Base-by-base conservation (phyloP, 2,329 filamentous ascomycete genomes). In the Aspergillus japonicus region DNA sequence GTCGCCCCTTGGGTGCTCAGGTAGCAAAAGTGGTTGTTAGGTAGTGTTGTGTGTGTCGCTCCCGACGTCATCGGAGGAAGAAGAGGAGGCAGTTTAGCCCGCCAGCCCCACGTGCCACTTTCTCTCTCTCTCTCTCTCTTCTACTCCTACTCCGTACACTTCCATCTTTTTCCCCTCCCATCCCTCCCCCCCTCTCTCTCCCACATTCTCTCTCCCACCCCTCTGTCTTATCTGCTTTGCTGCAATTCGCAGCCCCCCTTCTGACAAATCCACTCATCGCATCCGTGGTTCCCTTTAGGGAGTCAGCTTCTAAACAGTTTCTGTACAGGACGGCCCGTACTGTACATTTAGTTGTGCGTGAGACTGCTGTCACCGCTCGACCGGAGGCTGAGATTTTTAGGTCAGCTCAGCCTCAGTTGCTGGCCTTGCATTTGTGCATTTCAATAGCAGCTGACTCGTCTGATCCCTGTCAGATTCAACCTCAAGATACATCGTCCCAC, bases 11-110 rank as follows among this genome's bases (percentile, higher is more conserved):
- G 10, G 33, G 33, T 35, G 33, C 33, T 35, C 33, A 31, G 42
- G 39, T 47, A 47, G 53, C 39, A 33, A 51, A 14, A 52, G 33
- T 35, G 11, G 33, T 35, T 29, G 31, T 51, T n/a, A 8, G 24
- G 21, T 16, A 11, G 14, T 19, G n/a, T 14, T 14, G 50, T 21
- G n/a, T 21, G 29, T 16, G 52, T 47, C 21, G 39, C 23, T 29
- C 24, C 60, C 67, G 65, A 71, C 68, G 69, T 71, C 68, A 71
- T 71, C 58, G 59, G 47, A 11, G 12, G 11, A 33, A 12, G 2
- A 33, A 21, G 33, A 35, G 14, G 33, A 35, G 14, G n/a, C 12
- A 47, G 60, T 26, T 26, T 8, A 26, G 26, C 26, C 26, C 7
- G 26, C 7, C 60, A 60, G 57, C 57, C 64, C 64, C 63, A 61